These are phyloP conservation scores for Leccinum solheimii DNA, from an alignment of 1,284 basidiomycete species.

Conservation along the genomic window DNA sequence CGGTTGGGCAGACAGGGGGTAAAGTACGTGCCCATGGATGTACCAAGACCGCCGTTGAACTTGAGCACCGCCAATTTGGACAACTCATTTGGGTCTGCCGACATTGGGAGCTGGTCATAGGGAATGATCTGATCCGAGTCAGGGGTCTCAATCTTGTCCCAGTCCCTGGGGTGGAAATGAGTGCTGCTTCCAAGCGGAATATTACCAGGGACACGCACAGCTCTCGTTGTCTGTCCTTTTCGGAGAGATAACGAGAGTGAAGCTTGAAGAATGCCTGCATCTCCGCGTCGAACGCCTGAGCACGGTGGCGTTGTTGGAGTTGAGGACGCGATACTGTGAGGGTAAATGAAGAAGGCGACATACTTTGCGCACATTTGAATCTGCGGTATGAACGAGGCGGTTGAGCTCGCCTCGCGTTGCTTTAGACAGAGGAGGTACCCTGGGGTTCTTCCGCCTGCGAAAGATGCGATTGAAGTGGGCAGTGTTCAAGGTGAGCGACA, in stretches of 20 bases:
- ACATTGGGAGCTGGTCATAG: slow-evolving; percentile 72
- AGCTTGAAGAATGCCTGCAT: slow-evolving; percentile 98
- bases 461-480: slow-evolving; percentile 21
- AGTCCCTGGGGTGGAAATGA: slow-evolving; percentile 60
- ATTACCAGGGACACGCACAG: slow-evolving; percentile 59
- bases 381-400: slow-evolving; percentile 83
- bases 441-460: slow-evolving; percentile 24
- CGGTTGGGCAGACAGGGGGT: not conserved
- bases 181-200: slow-evolving; percentile 11
- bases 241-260: slow-evolving; percentile 93
- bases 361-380: slow-evolving; percentile 81
- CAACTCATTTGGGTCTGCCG: slow-evolving; percentile 67
- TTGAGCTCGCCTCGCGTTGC: slow-evolving; percentile 96
- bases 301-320: slow-evolving; percentile 7
- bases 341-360: slow-evolving; percentile 12
- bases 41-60: slow-evolving; percentile 97
- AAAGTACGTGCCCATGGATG: slow-evolving; percentile 75
- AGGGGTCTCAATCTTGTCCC: slow-evolving; percentile 94
- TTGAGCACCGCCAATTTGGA: slow-evolving; percentile 96
- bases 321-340: slow-evolving; percentile 4
- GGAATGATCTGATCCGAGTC: slow-evolving; percentile 87
- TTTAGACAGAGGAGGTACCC: slow-evolving; percentile 54
- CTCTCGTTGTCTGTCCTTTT: slow-evolving; percentile 88
- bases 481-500: slow-evolving; percentile 15
- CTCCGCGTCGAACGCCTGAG: slow-evolving; percentile 86